Percentiles rank a stretch among this genome's conserved stretches.
These are phyloP conservation scores for Schwanniomyces sp. DNA, from an alignment of 805 yeast species.

Conservation along the genomic window DNA sequence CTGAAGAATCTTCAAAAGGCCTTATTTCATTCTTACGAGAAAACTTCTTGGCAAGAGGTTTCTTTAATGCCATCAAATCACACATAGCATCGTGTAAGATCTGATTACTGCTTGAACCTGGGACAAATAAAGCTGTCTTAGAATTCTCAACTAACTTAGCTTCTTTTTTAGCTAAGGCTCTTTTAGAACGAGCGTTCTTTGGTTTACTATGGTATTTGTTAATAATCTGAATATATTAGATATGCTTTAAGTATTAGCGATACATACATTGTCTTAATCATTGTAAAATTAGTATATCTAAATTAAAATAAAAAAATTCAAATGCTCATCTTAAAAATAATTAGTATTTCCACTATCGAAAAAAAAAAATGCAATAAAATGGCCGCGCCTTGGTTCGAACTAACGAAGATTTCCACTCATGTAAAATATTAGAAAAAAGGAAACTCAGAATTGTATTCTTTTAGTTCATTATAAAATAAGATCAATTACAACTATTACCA, in stretches of 20 bases:
- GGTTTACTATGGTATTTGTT: slow-evolving; percentile 51
- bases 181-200: slow-evolving; percentile 91
- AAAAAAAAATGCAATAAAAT: slow-evolving; percentile 17
- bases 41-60: slow-evolving; percentile 87
- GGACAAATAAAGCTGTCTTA: slow-evolving; percentile 86
- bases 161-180: slow-evolving; percentile 87
- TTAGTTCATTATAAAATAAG: too few species aligned
- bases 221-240: slow-evolving; percentile 1
- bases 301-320: slow-evolving; percentile 1
- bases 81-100: slow-evolving; percentile 84
- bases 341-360: neutral
- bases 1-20: slow-evolving; percentile 88
- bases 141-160: slow-evolving; percentile 87
- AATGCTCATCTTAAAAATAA: slow-evolving; percentile 6
- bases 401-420: slow-evolving; percentile 10
- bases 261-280: slow-evolving; percentile 41
- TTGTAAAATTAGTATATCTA: slow-evolving; percentile 5
- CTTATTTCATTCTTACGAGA: slow-evolving; percentile 83
- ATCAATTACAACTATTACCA: too few species aligned
- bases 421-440: too few species aligned
- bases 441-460: too few species aligned
- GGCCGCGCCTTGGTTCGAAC: slow-evolving; percentile 86
- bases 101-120: slow-evolving; percentile 80
- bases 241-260: neutral
- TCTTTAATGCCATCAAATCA: slow-evolving; percentile 85